Conservation (phyloP, 1,284 basidiomycete species). For the Polyporus tsugae region DNA sequence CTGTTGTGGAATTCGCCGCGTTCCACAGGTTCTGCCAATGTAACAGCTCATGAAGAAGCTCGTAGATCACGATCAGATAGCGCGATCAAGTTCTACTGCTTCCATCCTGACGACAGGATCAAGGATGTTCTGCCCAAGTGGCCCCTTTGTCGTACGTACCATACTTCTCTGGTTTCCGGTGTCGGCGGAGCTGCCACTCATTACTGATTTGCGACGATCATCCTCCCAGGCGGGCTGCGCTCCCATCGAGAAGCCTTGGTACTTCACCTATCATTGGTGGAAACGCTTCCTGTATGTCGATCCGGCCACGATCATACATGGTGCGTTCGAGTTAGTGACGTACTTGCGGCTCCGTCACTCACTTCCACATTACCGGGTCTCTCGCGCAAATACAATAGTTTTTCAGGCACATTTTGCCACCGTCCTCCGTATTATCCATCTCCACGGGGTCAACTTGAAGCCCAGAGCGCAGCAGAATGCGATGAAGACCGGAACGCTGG, state of each 20-base stretch:
- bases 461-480: background rate
- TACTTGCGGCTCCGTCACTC: background rate
- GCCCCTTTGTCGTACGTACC: background rate
- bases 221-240: background rate
- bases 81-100: background rate
- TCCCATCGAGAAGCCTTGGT: background rate
- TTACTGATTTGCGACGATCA: background rate
- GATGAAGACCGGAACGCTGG: constrained; percentile 3
- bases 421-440: background rate
- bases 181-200: background rate
- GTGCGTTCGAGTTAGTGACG: background rate
- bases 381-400: background rate
- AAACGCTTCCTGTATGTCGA: background rate
- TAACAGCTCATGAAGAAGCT: background rate
- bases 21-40: background rate
- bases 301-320: background rate
- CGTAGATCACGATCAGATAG: background rate
- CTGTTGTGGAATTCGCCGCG: background rate
- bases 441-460: background rate
- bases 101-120: constrained; percentile 1
- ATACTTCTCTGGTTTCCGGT: background rate
- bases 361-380: background rate
- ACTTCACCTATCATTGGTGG: background rate
- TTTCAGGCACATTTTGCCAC: background rate
- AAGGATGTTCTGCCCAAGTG: background rate